Percentiles rank a stretch among this genome's conserved stretches.
Conservation (phyloP, 345 rosid genomes). For the Citrus hindsii region DNA sequence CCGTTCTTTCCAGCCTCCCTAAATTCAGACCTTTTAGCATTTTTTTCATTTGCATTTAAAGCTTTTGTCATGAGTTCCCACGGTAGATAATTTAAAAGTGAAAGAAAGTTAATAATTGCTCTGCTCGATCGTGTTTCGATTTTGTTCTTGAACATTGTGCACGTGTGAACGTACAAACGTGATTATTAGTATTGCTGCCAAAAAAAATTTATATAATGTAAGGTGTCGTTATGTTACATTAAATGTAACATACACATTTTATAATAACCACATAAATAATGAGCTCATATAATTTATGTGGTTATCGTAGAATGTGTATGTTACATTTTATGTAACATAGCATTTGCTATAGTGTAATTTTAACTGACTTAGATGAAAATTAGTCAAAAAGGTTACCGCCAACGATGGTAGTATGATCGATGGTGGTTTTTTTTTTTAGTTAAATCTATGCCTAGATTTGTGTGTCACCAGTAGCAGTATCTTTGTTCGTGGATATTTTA, state of each 20-base stretch:
- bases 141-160: neutral
- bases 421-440: neutral
- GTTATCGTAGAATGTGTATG: too few relatives aligned
- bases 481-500: conserved; percentile 1
- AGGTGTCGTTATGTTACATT: too few relatives aligned
- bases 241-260: too few relatives aligned
- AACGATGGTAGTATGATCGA: too few relatives aligned
- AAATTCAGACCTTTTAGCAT: neutral
- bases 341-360: too few relatives aligned
- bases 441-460: neutral
- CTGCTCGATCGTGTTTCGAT: neutral
- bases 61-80: neutral
- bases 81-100: too few relatives aligned
- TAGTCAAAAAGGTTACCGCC: neutral
- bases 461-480: neutral
- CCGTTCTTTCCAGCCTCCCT: neutral
- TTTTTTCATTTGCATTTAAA: neutral
- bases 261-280: too few relatives aligned
- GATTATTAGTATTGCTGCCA: neutral
- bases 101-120: neutral
- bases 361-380: neutral
- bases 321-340: too few relatives aligned
- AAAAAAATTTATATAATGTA: too few relatives aligned
- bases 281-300: too few relatives aligned
- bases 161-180: neutral